A percentile compares a stretch with the other conserved stretches of the same genome.
phyloP scores from a whole-genome alignment of 768 basidiomycete genomes.

The Agaricus subrufescens region DNA sequence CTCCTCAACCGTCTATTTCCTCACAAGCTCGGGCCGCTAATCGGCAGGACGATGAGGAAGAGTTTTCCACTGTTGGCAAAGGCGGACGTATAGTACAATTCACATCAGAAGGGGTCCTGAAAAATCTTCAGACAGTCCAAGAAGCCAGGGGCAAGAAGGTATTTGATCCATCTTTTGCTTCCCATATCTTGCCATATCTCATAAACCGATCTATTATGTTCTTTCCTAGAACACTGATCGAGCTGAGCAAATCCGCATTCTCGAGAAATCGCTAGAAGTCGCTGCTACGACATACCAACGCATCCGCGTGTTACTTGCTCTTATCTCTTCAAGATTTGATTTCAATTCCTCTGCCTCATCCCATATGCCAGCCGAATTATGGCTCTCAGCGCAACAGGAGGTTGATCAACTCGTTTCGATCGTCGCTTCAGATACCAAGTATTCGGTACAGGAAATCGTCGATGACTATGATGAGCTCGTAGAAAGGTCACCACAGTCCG shows the following conservation, averaged over 20 bases:
- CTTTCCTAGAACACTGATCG: conserved; percentile 85
- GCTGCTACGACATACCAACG: conserved; percentile 87
- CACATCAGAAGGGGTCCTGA: conserved; percentile 84
- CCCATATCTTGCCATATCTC: not conserved
- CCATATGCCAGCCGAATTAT: conserved; percentile 90
- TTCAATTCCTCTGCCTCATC: conserved; percentile 85
- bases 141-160: conserved; percentile 96
- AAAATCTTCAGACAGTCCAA: conserved; percentile 84
- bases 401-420: conserved; percentile 85
- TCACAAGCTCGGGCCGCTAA: conserved; percentile 32
- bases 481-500: conserved; percentile 74
- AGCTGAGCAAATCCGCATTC: conserved; percentile 86
- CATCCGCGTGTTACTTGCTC: conserved; percentile 89
- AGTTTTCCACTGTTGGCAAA: conserved; percentile 88
- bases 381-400: conserved; percentile 83
- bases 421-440: conserved; percentile 64
- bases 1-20: conserved; percentile 27
- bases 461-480: conserved; percentile 89
- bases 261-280: conserved; percentile 83
- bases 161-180: conserved; percentile 25
- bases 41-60: conserved; percentile 51
- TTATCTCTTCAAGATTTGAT: conserved; percentile 94
- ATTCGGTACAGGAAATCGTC: conserved; percentile 81
- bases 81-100: conserved; percentile 82
- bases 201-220: not conserved